Evolutionary conservation across 2,329 filamentous ascomycete species (phyloP).

Genomic region (Ilyonectria sp.): DNA sequence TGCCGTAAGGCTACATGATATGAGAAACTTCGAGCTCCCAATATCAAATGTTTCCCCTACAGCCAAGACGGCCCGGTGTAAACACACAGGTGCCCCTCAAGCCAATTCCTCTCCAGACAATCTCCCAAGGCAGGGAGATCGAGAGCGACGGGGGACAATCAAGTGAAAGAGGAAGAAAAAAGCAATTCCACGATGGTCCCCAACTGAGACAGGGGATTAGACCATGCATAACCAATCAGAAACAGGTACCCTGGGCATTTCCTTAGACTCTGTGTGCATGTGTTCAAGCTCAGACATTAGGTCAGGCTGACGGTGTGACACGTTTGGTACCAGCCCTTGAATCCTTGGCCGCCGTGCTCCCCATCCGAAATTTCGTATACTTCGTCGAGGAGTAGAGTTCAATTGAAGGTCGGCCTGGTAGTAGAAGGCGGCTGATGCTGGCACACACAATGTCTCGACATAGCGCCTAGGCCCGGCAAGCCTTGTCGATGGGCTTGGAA

Average conservation of each 20-base stretch:
- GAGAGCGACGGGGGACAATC: constrained; percentile 1
- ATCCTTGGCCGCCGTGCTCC: background rate
- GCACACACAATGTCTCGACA: constrained; percentile 24
- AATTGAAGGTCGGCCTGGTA: constrained; percentile 15
- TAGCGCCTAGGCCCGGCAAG: constrained; percentile 23
- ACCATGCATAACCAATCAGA: constrained; percentile 39
- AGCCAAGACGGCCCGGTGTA: background rate
- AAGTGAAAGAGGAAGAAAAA: constrained; percentile 17
- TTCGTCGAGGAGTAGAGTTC: constrained; percentile 1
- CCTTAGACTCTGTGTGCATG: constrained; percentile 36
- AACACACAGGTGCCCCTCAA: background rate
- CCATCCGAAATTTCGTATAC: background rate
- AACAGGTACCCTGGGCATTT: constrained; percentile 28
- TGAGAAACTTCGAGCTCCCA: constrained; percentile 1
- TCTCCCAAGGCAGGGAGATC: constrained; percentile 1
- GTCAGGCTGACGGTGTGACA: constrained; percentile 31
- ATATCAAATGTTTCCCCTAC: background rate
- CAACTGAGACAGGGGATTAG: constrained; percentile 34
- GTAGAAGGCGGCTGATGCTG: constrained; percentile 13
- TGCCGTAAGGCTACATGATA: constrained; percentile 28
- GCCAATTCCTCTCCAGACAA: constrained; percentile 21
- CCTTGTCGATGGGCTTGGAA: constrained; percentile 36
- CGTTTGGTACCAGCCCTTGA: constrained; percentile 29
- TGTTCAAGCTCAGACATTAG: constrained; percentile 27
- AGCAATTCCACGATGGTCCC: constrained; percentile 36